Percentiles rank a stretch among this genome's conserved stretches.
These are phyloP conservation scores for Microcyclospora tardicrescens DNA, from an alignment of 2,329 filamentous ascomycete genomes.

Conservation along the genomic window DNA sequence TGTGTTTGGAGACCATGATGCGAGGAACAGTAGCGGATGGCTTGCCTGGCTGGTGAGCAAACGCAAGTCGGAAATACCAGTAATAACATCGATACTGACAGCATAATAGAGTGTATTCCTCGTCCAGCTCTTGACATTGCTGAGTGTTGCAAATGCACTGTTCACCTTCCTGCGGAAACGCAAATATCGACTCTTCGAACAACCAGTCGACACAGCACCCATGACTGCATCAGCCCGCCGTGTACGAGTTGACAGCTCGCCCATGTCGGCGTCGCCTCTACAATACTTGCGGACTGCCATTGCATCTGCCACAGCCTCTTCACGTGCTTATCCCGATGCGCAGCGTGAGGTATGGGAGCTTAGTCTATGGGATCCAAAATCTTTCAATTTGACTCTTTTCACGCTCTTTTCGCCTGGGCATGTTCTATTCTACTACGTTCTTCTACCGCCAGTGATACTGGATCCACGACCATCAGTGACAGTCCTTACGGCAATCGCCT, in stretches of 20 bases:
- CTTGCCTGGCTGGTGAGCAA: conserved; percentile 48
- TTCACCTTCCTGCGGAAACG: conserved; percentile 73
- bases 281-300: conserved; percentile 51
- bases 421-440: conserved; percentile 78
- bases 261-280: conserved; percentile 63
- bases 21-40: conserved; percentile 46
- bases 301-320: conserved; percentile 56
- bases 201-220: conserved; percentile 60
- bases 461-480: conserved; percentile 77
- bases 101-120: conserved; percentile 39
- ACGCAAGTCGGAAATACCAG: not conserved
- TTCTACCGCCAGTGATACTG: conserved; percentile 62
- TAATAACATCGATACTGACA: conserved; percentile 1
- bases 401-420: conserved; percentile 90
- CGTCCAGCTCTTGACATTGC: conserved; percentile 52
- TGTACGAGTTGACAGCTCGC: conserved; percentile 77
- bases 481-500: conserved; percentile 66
- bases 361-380: conserved; percentile 82
- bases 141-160: conserved; percentile 63
- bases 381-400: conserved; percentile 68
- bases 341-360: conserved; percentile 89
- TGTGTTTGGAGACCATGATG: conserved; percentile 60
- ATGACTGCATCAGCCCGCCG: conserved; percentile 76
- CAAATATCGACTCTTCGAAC: conserved; percentile 84
- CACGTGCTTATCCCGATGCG: conserved; percentile 70